Evolutionary conservation across 371 early-diverging fungal genomes (phyloP), one percentile per base, ranked within the genome.

Genomic region (Mortierella sp.): DNA sequence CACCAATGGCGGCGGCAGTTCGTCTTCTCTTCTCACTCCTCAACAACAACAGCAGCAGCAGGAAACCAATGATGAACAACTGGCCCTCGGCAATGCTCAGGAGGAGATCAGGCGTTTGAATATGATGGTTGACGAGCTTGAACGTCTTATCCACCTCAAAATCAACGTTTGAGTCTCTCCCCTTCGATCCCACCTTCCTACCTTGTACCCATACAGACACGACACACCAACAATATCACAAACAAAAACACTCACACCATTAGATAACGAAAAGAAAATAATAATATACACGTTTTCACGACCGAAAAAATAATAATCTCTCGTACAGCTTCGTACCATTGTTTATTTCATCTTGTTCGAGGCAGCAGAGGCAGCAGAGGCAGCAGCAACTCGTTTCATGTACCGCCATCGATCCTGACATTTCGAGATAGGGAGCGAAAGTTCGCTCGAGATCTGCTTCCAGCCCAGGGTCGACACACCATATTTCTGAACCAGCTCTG

Each of bases 51-150:
- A 35, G 29, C 38, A 29, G 7, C 72, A 60, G 29, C 72, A 65
- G 54, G 70, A 74, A 46, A 14, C 49, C 51, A 79, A 72, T 38
- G 80, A 80, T 27, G 84, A 80, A 6, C 46, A 80, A 6, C 46
- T 75, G 29, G 70, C 75, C 14, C 77, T 83, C 32, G 78, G 75
- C 11, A 80, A 83, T 18, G 80, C 78, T 18, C 74, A 83, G 35
- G 80, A 76, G 44, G 83, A 83, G 46, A 83, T 83, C 72, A 77
- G 55, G 51, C 65, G 83, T 41, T 70, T 83, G 51, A 83, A 83
- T 49, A 72, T 80, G 8, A 83, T 80, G 80, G 83, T 83, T 18
- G 83, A 83, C 38, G 84, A 80, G 41, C 75, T 83, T 16, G 84
- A 83, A 35, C 84, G 84, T 11, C 32, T 80, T 8, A 78, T 80